phyloP scores from a whole-genome alignment of 768 basidiomycete species.

The Asterophora lycoperdoides region DNA sequence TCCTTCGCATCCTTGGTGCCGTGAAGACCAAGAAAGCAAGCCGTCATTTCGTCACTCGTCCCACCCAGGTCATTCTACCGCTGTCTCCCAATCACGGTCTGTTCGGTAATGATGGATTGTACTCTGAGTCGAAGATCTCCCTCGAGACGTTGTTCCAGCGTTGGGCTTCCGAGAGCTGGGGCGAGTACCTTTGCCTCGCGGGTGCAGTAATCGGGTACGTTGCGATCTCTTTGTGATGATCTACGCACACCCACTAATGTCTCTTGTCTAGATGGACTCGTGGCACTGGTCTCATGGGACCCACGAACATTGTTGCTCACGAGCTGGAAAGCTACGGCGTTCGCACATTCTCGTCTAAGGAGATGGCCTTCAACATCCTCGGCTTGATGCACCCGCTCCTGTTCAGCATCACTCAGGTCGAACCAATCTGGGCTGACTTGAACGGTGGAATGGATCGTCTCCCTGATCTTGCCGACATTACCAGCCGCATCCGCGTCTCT shows the following conservation, averaged over 20 bases:
- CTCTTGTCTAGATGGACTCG: conserved; percentile 77
- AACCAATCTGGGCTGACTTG: conserved; percentile 98
- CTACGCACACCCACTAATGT: conserved; percentile 4
- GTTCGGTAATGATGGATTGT: conserved; percentile 96
- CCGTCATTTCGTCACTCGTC: conserved; percentile 93
- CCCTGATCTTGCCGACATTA: conserved; percentile 91
- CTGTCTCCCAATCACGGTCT: conserved; percentile 97
- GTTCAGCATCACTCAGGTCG: conserved; percentile 99
- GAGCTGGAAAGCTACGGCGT: conserved; percentile 91
- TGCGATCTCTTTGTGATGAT: not conserved
- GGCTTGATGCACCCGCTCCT: conserved; percentile 98
- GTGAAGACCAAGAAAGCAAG: conserved; percentile 99
- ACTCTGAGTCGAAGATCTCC: conserved; percentile 97
- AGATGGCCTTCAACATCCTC: conserved; percentile 99
- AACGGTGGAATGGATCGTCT: conserved; percentile 98
- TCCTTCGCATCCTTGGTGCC: conserved; percentile 92
- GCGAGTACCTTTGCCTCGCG: conserved; percentile 95
- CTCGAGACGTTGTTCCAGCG: conserved; percentile 97
- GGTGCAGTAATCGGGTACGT: conserved; percentile 96
- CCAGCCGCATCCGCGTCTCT: conserved; percentile 75
- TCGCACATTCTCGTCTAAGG: conserved; percentile 98
- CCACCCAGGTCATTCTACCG: conserved; percentile 97
- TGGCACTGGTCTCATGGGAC: conserved; percentile 95
- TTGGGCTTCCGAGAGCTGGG: conserved; percentile 98
- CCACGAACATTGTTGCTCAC: conserved; percentile 91